These are phyloP conservation scores for Rutstroemia sydowiana DNA, from an alignment of 2,329 filamentous ascomycete genomes.

Conservation along the genomic window DNA sequence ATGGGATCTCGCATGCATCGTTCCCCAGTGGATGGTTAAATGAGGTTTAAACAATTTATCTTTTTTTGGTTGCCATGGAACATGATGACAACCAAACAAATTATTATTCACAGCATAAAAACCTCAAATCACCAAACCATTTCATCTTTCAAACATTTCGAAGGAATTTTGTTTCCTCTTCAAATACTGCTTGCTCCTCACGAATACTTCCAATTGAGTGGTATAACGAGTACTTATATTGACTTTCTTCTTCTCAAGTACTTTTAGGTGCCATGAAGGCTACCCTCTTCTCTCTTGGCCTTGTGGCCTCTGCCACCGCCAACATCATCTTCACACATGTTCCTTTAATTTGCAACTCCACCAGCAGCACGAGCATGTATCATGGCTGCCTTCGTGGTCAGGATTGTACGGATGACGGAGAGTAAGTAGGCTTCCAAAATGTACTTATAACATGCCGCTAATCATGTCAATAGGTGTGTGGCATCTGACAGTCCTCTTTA, in stretches of 20 bases:
- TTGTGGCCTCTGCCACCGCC: constrained; percentile 33
- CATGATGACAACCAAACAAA: too few relatives aligned
- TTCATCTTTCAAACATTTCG: too few relatives aligned
- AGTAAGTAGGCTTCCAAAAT: constrained; percentile 16
- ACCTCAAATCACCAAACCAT: too few relatives aligned
- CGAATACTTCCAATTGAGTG: neutral
- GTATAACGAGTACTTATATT: neutral
- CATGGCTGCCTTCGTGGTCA: constrained; percentile 29
- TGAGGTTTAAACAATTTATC: too few relatives aligned
- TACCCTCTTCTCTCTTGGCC: constrained; percentile 22
- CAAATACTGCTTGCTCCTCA: neutral
- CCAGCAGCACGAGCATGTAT: constrained; percentile 21
- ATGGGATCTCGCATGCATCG: too few relatives aligned
- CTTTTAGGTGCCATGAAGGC: constrained; percentile 23
- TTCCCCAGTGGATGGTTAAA: too few relatives aligned
- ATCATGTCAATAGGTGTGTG: constrained; percentile 18
- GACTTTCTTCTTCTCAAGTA: constrained; percentile 9
- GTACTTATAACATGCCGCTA: neutral
- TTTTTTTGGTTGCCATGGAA: too few relatives aligned
- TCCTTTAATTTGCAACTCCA: constrained; percentile 35
- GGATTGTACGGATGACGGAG: constrained; percentile 19
- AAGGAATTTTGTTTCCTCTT: neutral
- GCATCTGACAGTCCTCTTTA: constrained; percentile 5
- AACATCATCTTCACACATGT: constrained; percentile 44
- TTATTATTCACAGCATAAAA: too few relatives aligned